phyloP scores from a whole-genome alignment of 176 grass and related monocot genomes.

The Triticum urartu region DNA sequence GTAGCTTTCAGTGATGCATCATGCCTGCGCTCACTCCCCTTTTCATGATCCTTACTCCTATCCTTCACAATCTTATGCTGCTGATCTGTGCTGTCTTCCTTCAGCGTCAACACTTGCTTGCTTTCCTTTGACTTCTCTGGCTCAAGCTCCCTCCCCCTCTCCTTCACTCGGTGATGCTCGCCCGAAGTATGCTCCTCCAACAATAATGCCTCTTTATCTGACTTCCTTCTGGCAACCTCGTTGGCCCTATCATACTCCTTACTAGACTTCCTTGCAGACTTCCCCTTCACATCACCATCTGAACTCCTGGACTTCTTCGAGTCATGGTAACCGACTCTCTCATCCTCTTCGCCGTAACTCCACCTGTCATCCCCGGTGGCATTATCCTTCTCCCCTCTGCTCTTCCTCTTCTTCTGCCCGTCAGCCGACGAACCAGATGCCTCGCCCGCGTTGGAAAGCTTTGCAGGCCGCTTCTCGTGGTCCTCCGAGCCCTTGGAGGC shows the following conservation, averaged over 20 bases:
- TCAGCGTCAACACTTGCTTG: neutral
- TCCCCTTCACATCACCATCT: slow-evolving; percentile 8
- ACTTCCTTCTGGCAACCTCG: slow-evolving; percentile 13
- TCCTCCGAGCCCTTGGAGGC: neutral
- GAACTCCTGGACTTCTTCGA: slow-evolving; percentile 15
- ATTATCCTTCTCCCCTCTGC: slow-evolving; percentile 1
- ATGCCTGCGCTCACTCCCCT: neutral
- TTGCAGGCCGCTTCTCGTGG: neutral
- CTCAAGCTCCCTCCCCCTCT: neutral
- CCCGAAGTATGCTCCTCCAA: neutral
- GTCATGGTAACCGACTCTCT: neutral
- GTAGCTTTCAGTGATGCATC: neutral
- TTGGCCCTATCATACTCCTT: slow-evolving; percentile 7
- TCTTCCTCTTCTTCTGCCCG: slow-evolving; percentile 28
- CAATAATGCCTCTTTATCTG: neutral
- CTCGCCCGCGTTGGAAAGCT: neutral
- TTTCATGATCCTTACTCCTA: slow-evolving; percentile 13
- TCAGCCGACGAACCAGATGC: neutral
- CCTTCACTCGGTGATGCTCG: neutral
- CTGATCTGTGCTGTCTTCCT: neutral
- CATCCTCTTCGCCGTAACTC: neutral
- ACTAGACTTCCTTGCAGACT: neutral
- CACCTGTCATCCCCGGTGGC: neutral
- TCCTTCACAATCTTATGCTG: slow-evolving; percentile 24
- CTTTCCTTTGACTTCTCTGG: neutral